Conservation (phyloP, 2,329 filamentous ascomycete genomes). For the Neopestalotiopsis sp. region DNA sequence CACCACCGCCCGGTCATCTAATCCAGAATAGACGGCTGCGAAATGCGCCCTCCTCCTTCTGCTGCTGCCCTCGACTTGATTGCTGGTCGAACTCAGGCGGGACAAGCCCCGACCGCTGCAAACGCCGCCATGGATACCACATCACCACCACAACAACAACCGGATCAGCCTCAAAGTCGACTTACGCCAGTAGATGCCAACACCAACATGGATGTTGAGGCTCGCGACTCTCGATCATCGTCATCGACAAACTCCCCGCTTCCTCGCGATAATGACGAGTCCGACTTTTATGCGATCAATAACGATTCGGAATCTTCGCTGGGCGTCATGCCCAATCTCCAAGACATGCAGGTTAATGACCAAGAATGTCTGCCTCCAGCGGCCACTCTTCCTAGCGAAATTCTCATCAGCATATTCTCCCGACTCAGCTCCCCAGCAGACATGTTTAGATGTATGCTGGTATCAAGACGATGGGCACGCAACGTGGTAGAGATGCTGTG, state of each 20-base stretch:
- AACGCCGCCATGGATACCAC: background rate
- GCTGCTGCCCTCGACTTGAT: slow-evolving; percentile 22
- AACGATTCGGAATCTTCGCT: slow-evolving; percentile 95
- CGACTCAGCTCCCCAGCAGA: slow-evolving; percentile 79
- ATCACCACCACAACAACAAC: background rate
- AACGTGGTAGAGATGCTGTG: slow-evolving; percentile 93
- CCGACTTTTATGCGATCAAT: slow-evolving; percentile 85
- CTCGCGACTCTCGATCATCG: slow-evolving; percentile 60
- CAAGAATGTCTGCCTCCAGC: slow-evolving; percentile 77
- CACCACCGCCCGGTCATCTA: background rate
- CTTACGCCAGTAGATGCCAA: slow-evolving; percentile 19
- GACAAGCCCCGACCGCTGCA: slow-evolving; percentile 12
- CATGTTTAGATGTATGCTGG: slow-evolving; percentile 86
- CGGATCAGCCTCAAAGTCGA: background rate
- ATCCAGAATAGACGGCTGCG: background rate
- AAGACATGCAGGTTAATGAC: slow-evolving; percentile 73
- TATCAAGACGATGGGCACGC: slow-evolving; percentile 91
- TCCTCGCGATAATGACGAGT: slow-evolving; percentile 84
- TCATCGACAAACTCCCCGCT: slow-evolving; percentile 78
- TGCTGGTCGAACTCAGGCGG: slow-evolving; percentile 17
- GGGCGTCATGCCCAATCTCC: slow-evolving; percentile 73
- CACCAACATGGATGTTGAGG: slow-evolving; percentile 37
- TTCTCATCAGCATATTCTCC: slow-evolving; percentile 90
- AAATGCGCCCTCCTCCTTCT: slow-evolving; percentile 20
- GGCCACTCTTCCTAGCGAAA: slow-evolving; percentile 86